Percentiles rank a stretch among this genome's conserved stretches.
These are phyloP conservation scores for Rhizomucor pusillus DNA, from an alignment of 371 early-diverging fungal genomes.

Conservation along the genomic window DNA sequence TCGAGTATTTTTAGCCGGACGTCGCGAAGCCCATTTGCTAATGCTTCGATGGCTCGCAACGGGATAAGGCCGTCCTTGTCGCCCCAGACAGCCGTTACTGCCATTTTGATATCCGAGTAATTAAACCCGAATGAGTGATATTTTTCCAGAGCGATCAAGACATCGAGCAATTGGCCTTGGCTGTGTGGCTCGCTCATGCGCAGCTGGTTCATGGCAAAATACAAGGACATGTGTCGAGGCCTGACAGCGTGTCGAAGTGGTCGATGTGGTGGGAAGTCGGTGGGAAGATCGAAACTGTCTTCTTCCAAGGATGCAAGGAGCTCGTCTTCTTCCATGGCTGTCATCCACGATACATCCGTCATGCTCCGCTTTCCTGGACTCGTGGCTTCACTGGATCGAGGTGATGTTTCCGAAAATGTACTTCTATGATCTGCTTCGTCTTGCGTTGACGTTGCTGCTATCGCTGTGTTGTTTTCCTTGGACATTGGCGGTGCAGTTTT, in stretches of 20 bases:
- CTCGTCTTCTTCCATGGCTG: conserved; percentile 13
- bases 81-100: conserved; percentile 53
- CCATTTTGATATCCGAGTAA: conserved; percentile 33
- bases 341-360: conserved; percentile 1
- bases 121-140: conserved; percentile 48
- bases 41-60: conserved; percentile 30
- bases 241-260: conserved; percentile 49
- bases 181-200: conserved; percentile 42
- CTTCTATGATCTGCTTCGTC: conserved; percentile 4
- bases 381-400: conserved; percentile 8
- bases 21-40: conserved; percentile 40
- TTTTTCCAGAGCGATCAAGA: conserved; percentile 48
- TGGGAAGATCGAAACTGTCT: conserved; percentile 33
- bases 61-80: conserved; percentile 49
- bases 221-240: conserved; percentile 44
- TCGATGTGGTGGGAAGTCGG: conserved; percentile 49
- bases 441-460: not conserved
- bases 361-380: conserved; percentile 3
- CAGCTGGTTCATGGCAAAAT: conserved; percentile 43
- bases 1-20: conserved; percentile 45
- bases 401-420: conserved; percentile 7
- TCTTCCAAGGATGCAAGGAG: conserved; percentile 29
- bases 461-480: conserved; percentile 1
- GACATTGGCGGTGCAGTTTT: conserved; percentile 8
- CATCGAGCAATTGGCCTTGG: conserved; percentile 43